Conservation (phyloP, 805 yeast genomes). For the Candida hispaniensis region DNA sequence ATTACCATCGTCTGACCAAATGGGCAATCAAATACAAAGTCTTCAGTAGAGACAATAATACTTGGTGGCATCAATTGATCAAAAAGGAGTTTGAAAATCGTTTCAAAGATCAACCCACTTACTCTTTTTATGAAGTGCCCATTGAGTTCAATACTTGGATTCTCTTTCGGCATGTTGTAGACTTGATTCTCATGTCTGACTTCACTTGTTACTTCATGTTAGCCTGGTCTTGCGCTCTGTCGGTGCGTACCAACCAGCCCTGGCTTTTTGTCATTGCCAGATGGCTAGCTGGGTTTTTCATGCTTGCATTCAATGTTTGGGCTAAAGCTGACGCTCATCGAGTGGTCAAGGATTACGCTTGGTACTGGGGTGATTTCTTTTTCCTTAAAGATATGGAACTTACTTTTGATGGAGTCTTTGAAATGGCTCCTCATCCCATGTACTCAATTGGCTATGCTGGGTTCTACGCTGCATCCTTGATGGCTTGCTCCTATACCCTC, state of each 20-base stretch:
- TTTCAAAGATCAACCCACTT: conserved; percentile 31
- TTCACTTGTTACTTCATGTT: conserved; percentile 62
- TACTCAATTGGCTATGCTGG: conserved; percentile 83
- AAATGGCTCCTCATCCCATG: conserved; percentile 89
- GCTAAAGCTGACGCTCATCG: conserved; percentile 81
- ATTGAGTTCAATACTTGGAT: conserved; percentile 77
- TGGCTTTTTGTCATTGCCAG: conserved; percentile 39
- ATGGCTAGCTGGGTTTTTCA: conserved; percentile 45
- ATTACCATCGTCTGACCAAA: conserved; percentile 41
- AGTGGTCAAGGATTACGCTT: conserved; percentile 80
- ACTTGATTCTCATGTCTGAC: conserved; percentile 75
- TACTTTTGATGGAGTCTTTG: conserved; percentile 81
- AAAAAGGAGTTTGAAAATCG: conserved; percentile 39
- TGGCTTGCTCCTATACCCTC: conserved; percentile 62
- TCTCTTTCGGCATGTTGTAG: conserved; percentile 66
- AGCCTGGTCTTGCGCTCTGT: conserved; percentile 34
- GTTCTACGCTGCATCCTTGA: conserved; percentile 71
- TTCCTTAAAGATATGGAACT: conserved; percentile 60
- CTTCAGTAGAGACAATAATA: conserved; percentile 32
- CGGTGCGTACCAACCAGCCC: conserved; percentile 35
- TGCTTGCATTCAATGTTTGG: conserved; percentile 69
- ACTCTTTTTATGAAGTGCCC: conserved; percentile 39
- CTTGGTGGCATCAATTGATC: conserved; percentile 33
- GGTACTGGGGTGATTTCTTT: conserved; percentile 95
- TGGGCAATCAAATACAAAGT: conserved; percentile 39